A percentile compares a stretch with the other conserved stretches of the same genome.
These are phyloP conservation scores for Pisolithus albus DNA, from an alignment of 768 basidiomycete species.

Conservation along the genomic window DNA sequence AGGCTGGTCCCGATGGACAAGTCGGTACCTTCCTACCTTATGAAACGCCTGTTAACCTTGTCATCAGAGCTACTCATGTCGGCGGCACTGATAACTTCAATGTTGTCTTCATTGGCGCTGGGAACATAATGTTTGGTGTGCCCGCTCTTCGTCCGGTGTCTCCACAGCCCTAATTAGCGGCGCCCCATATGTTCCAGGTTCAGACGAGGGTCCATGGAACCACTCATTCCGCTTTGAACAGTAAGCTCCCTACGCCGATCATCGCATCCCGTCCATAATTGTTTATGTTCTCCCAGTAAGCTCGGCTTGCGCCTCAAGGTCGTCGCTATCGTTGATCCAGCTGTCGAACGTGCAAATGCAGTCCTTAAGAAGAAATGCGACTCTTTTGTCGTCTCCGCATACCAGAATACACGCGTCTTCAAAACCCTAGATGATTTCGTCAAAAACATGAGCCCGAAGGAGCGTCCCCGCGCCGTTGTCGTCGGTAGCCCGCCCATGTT, in stretches of 20 bases:
- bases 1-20: slow-evolving; percentile 76
- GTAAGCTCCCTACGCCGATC: slow-evolving; percentile 35
- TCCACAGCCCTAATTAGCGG: background rate
- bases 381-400: slow-evolving; percentile 90
- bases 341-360: slow-evolving; percentile 67
- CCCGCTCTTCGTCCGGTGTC: slow-evolving; percentile 1
- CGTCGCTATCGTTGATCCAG: slow-evolving; percentile 90
- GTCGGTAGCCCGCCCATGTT: slow-evolving; percentile 93
- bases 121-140: slow-evolving; percentile 96
- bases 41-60: slow-evolving; percentile 3
- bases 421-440: slow-evolving; percentile 82
- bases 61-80: slow-evolving; percentile 40
- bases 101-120: slow-evolving; percentile 91
- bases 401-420: slow-evolving; percentile 81
- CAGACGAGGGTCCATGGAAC: slow-evolving; percentile 88
- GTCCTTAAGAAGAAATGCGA: slow-evolving; percentile 87
- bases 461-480: slow-evolving; percentile 75
- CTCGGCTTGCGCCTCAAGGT: slow-evolving; percentile 95
- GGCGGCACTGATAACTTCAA: slow-evolving; percentile 76
- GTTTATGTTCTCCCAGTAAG: slow-evolving; percentile 48
- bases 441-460: slow-evolving; percentile 54
- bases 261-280: background rate
- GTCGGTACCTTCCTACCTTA: slow-evolving; percentile 29
- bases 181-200: slow-evolving; percentile 42
- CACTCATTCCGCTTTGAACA: slow-evolving; percentile 88